Conservation (phyloP, 2,329 filamentous ascomycete species). For the Thelonectria discophora region DNA sequence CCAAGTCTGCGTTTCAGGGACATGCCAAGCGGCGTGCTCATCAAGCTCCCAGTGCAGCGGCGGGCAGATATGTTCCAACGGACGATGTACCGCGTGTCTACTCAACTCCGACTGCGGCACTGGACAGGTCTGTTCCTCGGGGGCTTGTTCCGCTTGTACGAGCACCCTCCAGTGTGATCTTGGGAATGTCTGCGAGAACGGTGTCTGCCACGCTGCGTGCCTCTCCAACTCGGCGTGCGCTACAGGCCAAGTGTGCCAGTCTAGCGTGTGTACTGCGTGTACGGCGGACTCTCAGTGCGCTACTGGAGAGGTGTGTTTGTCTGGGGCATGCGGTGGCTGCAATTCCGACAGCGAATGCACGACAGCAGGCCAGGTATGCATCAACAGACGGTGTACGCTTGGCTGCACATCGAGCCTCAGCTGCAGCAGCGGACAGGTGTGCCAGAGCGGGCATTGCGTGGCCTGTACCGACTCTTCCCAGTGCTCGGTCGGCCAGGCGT, state of each 20-base stretch:
- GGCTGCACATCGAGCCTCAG: slow-evolving; percentile 14
- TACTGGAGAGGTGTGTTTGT: slow-evolving; percentile 16
- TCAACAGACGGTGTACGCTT: slow-evolving; percentile 4
- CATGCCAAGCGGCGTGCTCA: slow-evolving; percentile 18
- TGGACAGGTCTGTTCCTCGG: slow-evolving; percentile 10
- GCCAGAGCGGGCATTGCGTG: slow-evolving; percentile 13
- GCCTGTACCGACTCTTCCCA: slow-evolving; percentile 11
- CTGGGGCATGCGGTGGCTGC: slow-evolving; percentile 18
- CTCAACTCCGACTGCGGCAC: slow-evolving; percentile 19
- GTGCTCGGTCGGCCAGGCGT: slow-evolving; percentile 21
- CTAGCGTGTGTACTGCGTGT: slow-evolving; percentile 15
- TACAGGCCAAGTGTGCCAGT: slow-evolving; percentile 8
- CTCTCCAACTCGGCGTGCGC: slow-evolving; percentile 16
- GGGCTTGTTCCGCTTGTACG: slow-evolving; percentile 12
- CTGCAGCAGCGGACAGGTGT: slow-evolving; percentile 19
- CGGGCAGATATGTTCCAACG: slow-evolving; percentile 13
- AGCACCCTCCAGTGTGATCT: slow-evolving; percentile 16
- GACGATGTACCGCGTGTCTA: slow-evolving; percentile 15
- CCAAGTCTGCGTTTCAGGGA: slow-evolving; percentile 23
- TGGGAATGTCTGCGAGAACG: slow-evolving; percentile 25
- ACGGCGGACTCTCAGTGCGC: slow-evolving; percentile 12
- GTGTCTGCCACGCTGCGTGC: slow-evolving; percentile 21
- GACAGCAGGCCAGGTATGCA: slow-evolving; percentile 13
- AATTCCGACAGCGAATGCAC: slow-evolving; percentile 12
- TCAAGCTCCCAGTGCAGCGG: slow-evolving; percentile 10